Percentiles rank a stretch among this genome's conserved stretches.
These are phyloP conservation scores for Bjerkandera adusta DNA, from an alignment of 1,284 basidiomycete species.

Conservation along the genomic window DNA sequence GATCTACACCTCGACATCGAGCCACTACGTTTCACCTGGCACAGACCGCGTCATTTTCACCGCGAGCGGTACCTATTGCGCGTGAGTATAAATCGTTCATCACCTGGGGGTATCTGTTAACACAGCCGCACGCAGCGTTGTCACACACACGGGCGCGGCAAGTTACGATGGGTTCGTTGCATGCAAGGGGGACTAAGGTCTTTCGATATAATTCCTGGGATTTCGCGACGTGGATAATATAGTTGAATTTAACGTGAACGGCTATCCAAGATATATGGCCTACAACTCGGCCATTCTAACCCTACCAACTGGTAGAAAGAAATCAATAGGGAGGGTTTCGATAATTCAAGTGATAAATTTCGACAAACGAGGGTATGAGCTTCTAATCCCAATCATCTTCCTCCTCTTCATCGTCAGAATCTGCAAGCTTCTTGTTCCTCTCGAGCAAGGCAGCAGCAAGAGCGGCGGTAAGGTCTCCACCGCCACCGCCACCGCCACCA, in stretches of 20 bases:
- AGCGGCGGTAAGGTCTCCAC: constrained; percentile 61
- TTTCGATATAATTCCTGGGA: too few relatives aligned
- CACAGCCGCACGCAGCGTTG: constrained; percentile 18
- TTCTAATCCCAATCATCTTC: constrained; percentile 83
- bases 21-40: constrained; percentile 23
- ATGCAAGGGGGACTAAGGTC: constrained; percentile 26
- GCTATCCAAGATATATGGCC: too few relatives aligned
- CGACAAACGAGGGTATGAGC: neutral
- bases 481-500: constrained; percentile 40
- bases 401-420: constrained; percentile 89
- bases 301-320: too few relatives aligned
- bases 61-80: constrained; percentile 27
- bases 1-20: constrained; percentile 23
- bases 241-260: too few relatives aligned
- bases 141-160: constrained; percentile 32
- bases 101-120: neutral
- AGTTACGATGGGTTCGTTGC: constrained; percentile 27
- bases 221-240: too few relatives aligned
- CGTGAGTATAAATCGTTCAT: constrained; percentile 12
- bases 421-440: constrained; percentile 88
- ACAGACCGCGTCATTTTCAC: constrained; percentile 29
- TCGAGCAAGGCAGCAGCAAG: constrained; percentile 68
- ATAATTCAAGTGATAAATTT: too few relatives aligned
- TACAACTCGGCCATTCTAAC: too few relatives aligned
- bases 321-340: too few relatives aligned